phyloP scores from a whole-genome alignment of 192 early-diverging fungal genomes.

The Phycomyces blakesleeanus region DNA sequence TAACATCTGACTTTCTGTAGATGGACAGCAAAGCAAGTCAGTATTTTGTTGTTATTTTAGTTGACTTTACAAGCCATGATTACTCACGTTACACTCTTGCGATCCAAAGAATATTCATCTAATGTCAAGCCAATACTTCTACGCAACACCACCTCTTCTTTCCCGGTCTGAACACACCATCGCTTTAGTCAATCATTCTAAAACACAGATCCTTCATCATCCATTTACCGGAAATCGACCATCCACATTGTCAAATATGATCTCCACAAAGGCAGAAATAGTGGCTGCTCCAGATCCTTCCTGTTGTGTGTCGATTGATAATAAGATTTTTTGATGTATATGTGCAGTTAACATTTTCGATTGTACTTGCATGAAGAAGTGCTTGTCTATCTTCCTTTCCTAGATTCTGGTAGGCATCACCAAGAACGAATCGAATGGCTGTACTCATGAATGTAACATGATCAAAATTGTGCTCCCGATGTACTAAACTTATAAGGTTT shows the following conservation, averaged over 20 bases:
- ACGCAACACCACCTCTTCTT: constrained; percentile 83
- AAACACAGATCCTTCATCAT: too few species aligned
- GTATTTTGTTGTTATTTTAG: background rate
- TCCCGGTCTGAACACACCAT: constrained; percentile 62
- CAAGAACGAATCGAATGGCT: constrained; percentile 94
- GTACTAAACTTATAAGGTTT: constrained; percentile 12
- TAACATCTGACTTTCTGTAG: constrained; percentile 81
- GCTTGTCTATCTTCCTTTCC: constrained; percentile 90
- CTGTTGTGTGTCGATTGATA: constrained; percentile 33
- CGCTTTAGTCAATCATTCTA: background rate
- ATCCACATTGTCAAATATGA: constrained; percentile 96
- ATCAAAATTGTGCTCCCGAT: background rate
- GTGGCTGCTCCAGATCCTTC: constrained; percentile 90
- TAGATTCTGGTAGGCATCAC: constrained; percentile 94
- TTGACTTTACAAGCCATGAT: background rate
- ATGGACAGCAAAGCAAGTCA: background rate
- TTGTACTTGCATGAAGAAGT: constrained; percentile 72
- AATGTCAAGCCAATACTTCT: constrained; percentile 95
- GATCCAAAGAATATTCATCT: constrained; percentile 97
- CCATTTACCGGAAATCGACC: constrained; percentile 80
- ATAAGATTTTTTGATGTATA: background rate
- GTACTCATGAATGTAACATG: constrained; percentile 13
- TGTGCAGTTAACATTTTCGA: background rate
- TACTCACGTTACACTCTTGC: constrained; percentile 78
- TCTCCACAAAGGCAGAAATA: constrained; percentile 94